Conservation (phyloP, 2,329 filamentous ascomycete species). For the Sporothrix phasma region DNA sequence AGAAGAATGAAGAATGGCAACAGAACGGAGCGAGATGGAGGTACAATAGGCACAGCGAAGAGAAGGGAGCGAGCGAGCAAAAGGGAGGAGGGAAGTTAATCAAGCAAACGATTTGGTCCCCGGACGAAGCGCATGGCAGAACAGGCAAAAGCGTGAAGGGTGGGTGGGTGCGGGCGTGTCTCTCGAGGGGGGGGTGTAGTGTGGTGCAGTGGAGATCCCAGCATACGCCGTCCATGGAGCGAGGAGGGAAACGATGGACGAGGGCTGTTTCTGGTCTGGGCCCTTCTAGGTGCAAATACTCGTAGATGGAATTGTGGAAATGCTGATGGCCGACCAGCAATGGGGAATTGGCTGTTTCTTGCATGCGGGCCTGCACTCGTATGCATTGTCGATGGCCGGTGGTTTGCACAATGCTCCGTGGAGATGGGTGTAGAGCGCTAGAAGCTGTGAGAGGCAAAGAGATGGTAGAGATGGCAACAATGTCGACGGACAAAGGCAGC, state of each 20-base stretch:
- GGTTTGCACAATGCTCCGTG: not conserved
- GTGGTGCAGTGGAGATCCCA: not conserved
- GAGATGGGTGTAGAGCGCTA: not conserved
- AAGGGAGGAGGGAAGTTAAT: constrained; percentile 15
- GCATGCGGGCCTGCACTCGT: not conserved
- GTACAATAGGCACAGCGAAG: not conserved
- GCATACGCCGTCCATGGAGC: no score
- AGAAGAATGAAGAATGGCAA: not conserved
- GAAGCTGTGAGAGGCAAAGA: no score
- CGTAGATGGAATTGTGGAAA: not conserved
- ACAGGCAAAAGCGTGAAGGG: constrained; percentile 10
- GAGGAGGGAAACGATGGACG: constrained; percentile 4
- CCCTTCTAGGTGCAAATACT: not conserved
- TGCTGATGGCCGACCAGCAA: not conserved
- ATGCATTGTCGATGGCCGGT: not conserved
- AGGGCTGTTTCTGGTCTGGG: not conserved
- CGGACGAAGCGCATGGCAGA: constrained; percentile 19
- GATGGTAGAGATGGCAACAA: no score
- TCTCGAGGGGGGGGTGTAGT: constrained; percentile 6
- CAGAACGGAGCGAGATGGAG: not conserved
- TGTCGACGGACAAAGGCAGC: no score
- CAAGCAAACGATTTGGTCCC: constrained; percentile 12
- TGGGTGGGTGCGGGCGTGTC: constrained; percentile 1
- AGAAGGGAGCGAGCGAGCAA: not conserved
- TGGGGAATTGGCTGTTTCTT: not conserved